Percentiles rank a stretch among this genome's conserved stretches.
Evolutionary conservation across 495 filamentous ascomycete species (phyloP).

Genomic region (Parathielavia hyrcaniae): DNA sequence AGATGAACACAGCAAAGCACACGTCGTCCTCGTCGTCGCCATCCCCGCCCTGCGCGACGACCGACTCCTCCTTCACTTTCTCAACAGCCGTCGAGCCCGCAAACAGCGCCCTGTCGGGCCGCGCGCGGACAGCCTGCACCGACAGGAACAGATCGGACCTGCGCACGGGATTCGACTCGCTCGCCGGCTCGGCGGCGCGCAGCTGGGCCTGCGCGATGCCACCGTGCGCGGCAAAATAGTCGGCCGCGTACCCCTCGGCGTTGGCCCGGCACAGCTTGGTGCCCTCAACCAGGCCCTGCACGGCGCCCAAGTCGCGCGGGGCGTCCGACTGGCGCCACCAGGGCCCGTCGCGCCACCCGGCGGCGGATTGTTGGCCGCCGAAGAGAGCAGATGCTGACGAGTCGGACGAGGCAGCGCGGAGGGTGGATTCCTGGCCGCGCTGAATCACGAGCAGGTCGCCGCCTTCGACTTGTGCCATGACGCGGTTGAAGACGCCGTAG

Average conservation of each 20-base stretch:
- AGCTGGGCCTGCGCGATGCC: slow-evolving; percentile 76
- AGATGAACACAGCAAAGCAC: slow-evolving; percentile 81
- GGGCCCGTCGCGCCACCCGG: slow-evolving; percentile 83
- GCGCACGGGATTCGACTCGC: slow-evolving; percentile 80
- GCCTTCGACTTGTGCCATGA: slow-evolving; percentile 98
- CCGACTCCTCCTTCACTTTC: slow-evolving; percentile 47
- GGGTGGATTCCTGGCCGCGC: slow-evolving; percentile 76
- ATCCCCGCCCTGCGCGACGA: slow-evolving; percentile 43
- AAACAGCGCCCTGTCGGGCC: slow-evolving; percentile 64
- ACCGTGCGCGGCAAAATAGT: slow-evolving; percentile 70
- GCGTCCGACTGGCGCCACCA: slow-evolving; percentile 80
- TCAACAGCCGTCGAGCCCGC: slow-evolving; percentile 40
- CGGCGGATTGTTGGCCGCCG: slow-evolving; percentile 39
- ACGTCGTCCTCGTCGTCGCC: slow-evolving; percentile 51
- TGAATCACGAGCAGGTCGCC: slow-evolving; percentile 96
- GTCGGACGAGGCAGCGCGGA: slow-evolving; percentile 57
- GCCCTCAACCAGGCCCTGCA: slow-evolving; percentile 74
- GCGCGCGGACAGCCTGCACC: slow-evolving; percentile 70
- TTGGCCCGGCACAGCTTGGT: slow-evolving; percentile 82
- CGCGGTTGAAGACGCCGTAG: slow-evolving; percentile 85
- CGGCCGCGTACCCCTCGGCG: slow-evolving; percentile 78
- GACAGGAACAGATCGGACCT: slow-evolving; percentile 92
- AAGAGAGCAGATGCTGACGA: slow-evolving; percentile 46
- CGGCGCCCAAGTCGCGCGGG: slow-evolving; percentile 69
- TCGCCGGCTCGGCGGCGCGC: slow-evolving; percentile 64